These are phyloP conservation scores for Graphium sp. DNA, from an alignment of 2,329 filamentous ascomycete genomes.

Conservation along the genomic window DNA sequence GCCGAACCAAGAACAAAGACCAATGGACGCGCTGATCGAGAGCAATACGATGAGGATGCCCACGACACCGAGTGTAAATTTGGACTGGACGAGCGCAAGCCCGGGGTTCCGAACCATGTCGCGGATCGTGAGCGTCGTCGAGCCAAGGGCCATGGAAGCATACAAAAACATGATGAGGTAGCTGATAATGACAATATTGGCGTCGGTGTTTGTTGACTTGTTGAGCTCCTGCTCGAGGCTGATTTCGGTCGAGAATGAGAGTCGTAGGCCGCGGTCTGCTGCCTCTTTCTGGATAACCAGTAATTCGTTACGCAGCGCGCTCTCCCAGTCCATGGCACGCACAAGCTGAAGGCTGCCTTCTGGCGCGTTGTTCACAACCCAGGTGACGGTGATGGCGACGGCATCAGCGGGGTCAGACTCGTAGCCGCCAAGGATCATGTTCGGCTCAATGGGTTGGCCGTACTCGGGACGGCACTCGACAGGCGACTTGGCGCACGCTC, in stretches of 20 bases:
- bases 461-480: slow-evolving; percentile 79
- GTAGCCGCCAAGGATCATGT: slow-evolving; percentile 74
- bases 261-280: slow-evolving; percentile 54
- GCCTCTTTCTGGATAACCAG: slow-evolving; percentile 72
- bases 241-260: slow-evolving; percentile 92
- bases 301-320: slow-evolving; percentile 56
- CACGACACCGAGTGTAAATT: slow-evolving; percentile 86
- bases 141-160: slow-evolving; percentile 81
- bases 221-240: slow-evolving; percentile 92
- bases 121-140: slow-evolving; percentile 61
- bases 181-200: slow-evolving; percentile 89
- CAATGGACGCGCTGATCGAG: slow-evolving; percentile 92
- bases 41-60: slow-evolving; percentile 93
- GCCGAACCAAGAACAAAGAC: slow-evolving; percentile 79
- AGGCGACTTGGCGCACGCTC: slow-evolving; percentile 60
- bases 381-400: slow-evolving; percentile 72
- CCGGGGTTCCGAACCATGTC: slow-evolving; percentile 70
- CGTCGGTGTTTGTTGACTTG: slow-evolving; percentile 96
- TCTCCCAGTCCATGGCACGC: slow-evolving; percentile 79
- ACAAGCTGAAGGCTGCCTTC: slow-evolving; percentile 56
- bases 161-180: slow-evolving; percentile 99
- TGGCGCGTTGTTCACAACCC: slow-evolving; percentile 79
- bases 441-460: slow-evolving; percentile 71
- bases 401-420: slow-evolving; percentile 53
- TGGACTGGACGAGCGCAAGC: slow-evolving; percentile 80